Evolutionary conservation across 2,329 filamentous ascomycete genomes (phyloP).

Genomic region (Orbilia blumenaviensis): DNA sequence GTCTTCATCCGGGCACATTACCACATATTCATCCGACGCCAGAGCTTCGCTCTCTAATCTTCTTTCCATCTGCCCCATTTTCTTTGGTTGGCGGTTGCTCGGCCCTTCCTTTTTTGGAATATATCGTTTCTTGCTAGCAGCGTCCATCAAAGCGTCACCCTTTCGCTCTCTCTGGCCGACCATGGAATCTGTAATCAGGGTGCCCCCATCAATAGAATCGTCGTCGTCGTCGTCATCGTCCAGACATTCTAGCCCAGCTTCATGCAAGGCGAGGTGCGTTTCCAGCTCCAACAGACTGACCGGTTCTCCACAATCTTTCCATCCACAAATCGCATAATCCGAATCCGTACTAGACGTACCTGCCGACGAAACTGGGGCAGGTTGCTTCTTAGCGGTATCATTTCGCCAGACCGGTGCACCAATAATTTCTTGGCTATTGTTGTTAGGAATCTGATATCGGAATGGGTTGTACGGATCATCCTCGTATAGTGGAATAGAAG

Average conservation of each 20-base stretch:
- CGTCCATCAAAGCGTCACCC: constrained; percentile 42
- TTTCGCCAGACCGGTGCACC: constrained; percentile 26
- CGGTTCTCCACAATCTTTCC: constrained; percentile 45
- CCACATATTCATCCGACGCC: constrained; percentile 2
- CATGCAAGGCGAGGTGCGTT: constrained; percentile 31
- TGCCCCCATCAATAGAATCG: not conserved
- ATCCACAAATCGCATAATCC: constrained; percentile 40
- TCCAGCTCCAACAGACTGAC: constrained; percentile 41
- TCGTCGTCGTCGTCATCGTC: constrained; percentile 19
- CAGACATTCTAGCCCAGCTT: constrained; percentile 7
- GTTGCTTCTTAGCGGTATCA: not conserved
- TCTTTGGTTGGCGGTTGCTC: constrained; percentile 28
- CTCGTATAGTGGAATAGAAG: not conserved
- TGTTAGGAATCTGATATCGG: constrained; percentile 43
- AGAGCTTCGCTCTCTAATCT: constrained; percentile 32
- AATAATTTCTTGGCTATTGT: constrained; percentile 38
- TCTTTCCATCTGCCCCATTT: constrained; percentile 38
- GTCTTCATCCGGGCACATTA: constrained; percentile 23
- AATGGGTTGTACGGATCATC: constrained; percentile 42
- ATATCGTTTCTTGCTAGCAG: constrained; percentile 39
- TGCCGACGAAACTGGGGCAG: not conserved
- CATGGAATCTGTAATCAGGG: not conserved
- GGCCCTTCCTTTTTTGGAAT: constrained; percentile 34
- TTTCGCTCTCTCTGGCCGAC: constrained; percentile 16
- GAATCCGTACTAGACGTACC: not conserved